Conservation (phyloP, 2,329 filamentous ascomycete species). For the Grosmannia huntii region DNA sequence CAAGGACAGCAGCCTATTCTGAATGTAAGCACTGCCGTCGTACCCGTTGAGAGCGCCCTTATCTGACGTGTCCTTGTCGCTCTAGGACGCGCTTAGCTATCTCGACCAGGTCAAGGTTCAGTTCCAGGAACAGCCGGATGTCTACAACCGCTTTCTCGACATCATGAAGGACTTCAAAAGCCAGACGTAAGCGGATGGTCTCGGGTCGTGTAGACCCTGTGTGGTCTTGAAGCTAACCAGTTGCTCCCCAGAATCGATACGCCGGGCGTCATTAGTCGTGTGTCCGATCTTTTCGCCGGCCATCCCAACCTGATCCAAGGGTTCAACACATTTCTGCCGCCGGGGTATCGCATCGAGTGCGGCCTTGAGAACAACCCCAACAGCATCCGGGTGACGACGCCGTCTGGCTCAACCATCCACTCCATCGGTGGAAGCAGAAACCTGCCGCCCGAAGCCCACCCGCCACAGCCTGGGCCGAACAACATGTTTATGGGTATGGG, state of each 20-base stretch:
- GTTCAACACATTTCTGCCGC: conserved; percentile 95
- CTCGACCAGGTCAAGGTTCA: conserved; percentile 97
- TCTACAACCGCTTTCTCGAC: conserved; percentile 92
- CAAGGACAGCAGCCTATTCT: conserved; percentile 79
- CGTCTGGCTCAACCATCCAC: conserved; percentile 91
- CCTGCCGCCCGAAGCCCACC: conserved; percentile 31
- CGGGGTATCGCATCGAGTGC: conserved; percentile 93
- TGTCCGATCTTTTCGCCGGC: conserved; percentile 89
- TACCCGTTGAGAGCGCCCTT: neutral
- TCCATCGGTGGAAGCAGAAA: conserved; percentile 53
- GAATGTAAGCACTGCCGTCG: conserved; percentile 38
- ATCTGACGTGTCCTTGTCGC: neutral
- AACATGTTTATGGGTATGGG: conserved; percentile 32
- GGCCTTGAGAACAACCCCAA: conserved; percentile 89
- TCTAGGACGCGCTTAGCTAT: conserved; percentile 73
- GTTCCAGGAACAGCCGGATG: conserved; percentile 91
- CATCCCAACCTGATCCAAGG: conserved; percentile 93
- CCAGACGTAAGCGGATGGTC: conserved; percentile 55
- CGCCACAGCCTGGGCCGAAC: conserved; percentile 22
- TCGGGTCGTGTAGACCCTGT: neutral
- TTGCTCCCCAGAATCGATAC: conserved; percentile 63
- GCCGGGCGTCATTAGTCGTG: conserved; percentile 90
- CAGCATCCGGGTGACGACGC: conserved; percentile 90
- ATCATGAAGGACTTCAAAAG: conserved; percentile 99
- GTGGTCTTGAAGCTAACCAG: neutral